phyloP scores from a whole-genome alignment of 495 filamentous ascomycete species.

The Emericellopsis terricola region DNA sequence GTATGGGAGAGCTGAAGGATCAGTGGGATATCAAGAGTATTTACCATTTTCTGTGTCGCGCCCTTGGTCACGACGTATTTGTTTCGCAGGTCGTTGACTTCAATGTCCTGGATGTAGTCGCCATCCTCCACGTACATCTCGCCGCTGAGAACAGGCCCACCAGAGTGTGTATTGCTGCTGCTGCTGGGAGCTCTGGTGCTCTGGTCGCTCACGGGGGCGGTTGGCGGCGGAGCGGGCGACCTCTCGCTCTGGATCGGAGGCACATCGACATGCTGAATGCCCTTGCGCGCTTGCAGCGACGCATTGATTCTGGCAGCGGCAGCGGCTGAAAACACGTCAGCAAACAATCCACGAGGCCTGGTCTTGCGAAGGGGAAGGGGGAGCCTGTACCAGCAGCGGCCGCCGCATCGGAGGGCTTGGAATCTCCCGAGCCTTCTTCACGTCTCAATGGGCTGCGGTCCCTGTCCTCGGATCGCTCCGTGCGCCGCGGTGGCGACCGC shows the following conservation, averaged over 20 bases:
- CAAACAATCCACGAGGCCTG: no score
- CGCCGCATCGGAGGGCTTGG: constrained; percentile 48
- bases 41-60: constrained; percentile 99
- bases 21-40: constrained; percentile 57
- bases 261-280: constrained; percentile 84
- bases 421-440: constrained; percentile 24
- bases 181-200: constrained; percentile 32
- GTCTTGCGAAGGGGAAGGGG: no score
- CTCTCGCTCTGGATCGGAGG: constrained; percentile 55
- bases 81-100: constrained; percentile 95
- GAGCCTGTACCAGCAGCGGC: no score
- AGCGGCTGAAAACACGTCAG: constrained; percentile 41
- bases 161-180: no score
- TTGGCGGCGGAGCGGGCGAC: constrained; percentile 5
- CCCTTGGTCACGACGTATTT: constrained; percentile 96
- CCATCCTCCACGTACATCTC: constrained; percentile 91
- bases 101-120: constrained; percentile 94
- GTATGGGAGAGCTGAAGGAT: constrained; percentile 45
- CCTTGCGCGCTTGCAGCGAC: constrained; percentile 79
- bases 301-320: constrained; percentile 91
- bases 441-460: constrained; percentile 61
- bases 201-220: constrained; percentile 19
- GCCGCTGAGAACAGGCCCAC: constrained; percentile 39
- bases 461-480: constrained; percentile 37
- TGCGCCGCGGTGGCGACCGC: constrained; percentile 54